These are phyloP conservation scores for Endotrypanum monterogeii DNA, from an alignment of 208 protist genomes.

Conservation along the genomic window DNA sequence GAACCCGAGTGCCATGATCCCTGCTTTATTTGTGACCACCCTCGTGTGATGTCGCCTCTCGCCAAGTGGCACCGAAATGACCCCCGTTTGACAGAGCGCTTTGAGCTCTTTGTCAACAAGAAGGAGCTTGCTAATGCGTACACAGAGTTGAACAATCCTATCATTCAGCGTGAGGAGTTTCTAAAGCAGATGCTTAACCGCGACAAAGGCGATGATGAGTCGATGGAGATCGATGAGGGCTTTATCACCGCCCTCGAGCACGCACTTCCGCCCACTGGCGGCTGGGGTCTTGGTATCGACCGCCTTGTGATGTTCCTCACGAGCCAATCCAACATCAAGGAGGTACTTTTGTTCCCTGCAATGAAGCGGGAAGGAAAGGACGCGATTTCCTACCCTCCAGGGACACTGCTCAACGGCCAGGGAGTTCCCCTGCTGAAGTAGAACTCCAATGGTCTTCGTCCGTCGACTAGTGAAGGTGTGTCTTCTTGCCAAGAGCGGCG, in stretches of 20 bases:
- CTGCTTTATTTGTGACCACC: slow-evolving; percentile 99
- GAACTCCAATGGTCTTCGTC: background rate
- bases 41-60: slow-evolving; percentile 99
- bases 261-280: slow-evolving; percentile 98
- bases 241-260: slow-evolving; percentile 98
- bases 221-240: slow-evolving; percentile 97
- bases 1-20: slow-evolving; percentile 98
- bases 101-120: slow-evolving; percentile 99
- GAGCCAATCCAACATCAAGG: slow-evolving; percentile 99
- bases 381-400: slow-evolving; percentile 50
- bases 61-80: slow-evolving; percentile 98
- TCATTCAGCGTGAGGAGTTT: slow-evolving; percentile 99
- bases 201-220: slow-evolving; percentile 98
- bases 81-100: slow-evolving; percentile 97
- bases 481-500: slow-evolving; percentile 1
- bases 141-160: slow-evolving; percentile 99
- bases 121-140: slow-evolving; percentile 99
- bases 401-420: slow-evolving; percentile 76
- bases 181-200: slow-evolving; percentile 94
- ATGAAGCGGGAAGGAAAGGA: slow-evolving; percentile 88
- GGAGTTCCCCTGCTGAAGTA: slow-evolving; percentile 70
- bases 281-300: slow-evolving; percentile 99
- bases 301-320: slow-evolving; percentile 99
- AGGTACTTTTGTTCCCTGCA: slow-evolving; percentile 93
- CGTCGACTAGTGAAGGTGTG: background rate